Base-by-base conservation (phyloP, 2,329 filamentous ascomycete genomes). In the Hypoxylon sp. region DNA sequence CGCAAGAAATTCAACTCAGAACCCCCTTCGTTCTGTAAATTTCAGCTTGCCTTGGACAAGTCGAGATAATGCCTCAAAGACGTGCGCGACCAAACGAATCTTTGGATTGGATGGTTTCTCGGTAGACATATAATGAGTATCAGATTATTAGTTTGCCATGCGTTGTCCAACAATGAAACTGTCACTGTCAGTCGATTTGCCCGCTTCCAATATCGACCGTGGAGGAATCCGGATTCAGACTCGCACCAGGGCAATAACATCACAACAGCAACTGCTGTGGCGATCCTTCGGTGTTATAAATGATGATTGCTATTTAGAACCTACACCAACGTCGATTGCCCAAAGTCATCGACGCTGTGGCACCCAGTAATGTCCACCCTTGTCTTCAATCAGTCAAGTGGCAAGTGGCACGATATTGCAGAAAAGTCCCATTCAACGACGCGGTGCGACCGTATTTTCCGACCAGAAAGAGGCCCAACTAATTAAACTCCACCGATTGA, bases 391-490 rank as follows among this genome's bases (percentile, higher is more conserved):
- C 41, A 50, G 55, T 58, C 45, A 61, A 60, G 61, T 60, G 57
- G 59, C 45, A 61, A 60, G 61, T 60, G 57, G 59, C 55, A 63
- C 61, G 45, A 59, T 67, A 57, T 62, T 60, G 43, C 53, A 70
- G 52, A 67, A 51, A 21, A 59, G 52, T 55, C 21, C 34, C 67
- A 64, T 63, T 63, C 58, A 34, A 52, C 43, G 17, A 58, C 53
- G 64, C 64, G 28, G 67, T 63, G 61, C 58, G 30, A 70, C 67
- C 57, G 25, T 57, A 32, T 63, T 38, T 62, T 38, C 64, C 61
- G 64, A 32, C 67, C 64, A 53, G 25, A 25, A 38, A 60, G 52
- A 64, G 43, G 14, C 30, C 49, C 53, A 50, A 38, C 58, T 67
- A 60, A 64, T 60, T 56, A 45, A 63, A 65, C 64, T 62, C 50